Evolutionary conservation across 306 rosid species (phyloP), one percentile per base, ranked within the genome.

Genomic region (Cicer bijugum): DNA sequence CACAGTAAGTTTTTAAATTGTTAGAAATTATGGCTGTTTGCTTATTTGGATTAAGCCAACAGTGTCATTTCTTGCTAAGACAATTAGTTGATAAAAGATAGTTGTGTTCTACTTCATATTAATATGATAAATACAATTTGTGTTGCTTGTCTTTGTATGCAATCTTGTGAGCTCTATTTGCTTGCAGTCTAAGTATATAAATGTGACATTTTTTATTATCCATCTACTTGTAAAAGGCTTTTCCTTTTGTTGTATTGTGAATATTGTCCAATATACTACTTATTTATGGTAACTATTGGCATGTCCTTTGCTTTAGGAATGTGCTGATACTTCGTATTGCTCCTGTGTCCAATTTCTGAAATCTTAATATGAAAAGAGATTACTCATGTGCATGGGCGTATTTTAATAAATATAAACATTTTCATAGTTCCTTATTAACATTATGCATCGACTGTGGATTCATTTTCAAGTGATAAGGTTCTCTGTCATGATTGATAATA

Each of bases 1-100:
- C 80, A 94, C 99, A 45, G 99, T 94, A 86, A 84, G 91, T 80
- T 80, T 75, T 72, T 65, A 12, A 75, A 57, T 66, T 75, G 69
- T 56, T 57, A 59, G 33, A 52, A 65, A 75, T 66, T 46, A 46
- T 71, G 64, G 42, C 76, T 64, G 46, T 56, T 80, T 78, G 76
- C 70, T 66, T 48, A 62, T 48, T 81, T 61, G 59, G 42, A 64
- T 57, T 66, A 78, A 75, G 72, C 28, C 47, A 59, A 72, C 74
- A 11, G 55, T 51, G 39, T 23, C 51, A 17, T 69, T 60, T 53
- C 55, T n/a, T 59, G 43, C 42, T 67, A 59, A 58, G 74, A 75
- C 59, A 39, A 15, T 43, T 71, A 14, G 40, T 67, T 58, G 71
- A 47, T 9, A n/a, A 43, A 16, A 10, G 63, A 68, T 73, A 64